phyloP scores from a whole-genome alignment of 129 eudicot species.

The Artemisia annua region DNA sequence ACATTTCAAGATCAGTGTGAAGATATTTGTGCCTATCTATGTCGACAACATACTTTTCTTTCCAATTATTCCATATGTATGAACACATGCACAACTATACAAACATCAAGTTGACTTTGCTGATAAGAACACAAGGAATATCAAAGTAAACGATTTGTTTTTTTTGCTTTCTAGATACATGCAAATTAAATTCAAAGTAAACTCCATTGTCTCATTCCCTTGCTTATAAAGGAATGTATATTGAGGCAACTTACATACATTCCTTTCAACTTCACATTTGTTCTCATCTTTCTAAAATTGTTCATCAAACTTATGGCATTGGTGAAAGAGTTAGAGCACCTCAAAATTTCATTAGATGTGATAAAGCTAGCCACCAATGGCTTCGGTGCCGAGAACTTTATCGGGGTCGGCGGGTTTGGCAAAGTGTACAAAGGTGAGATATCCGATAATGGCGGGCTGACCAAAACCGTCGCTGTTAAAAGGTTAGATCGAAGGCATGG shows the following conservation, averaged over 20 bases:
- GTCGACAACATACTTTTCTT: no score
- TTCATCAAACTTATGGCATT: conserved; percentile 10
- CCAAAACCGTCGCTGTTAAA: conserved; percentile 1
- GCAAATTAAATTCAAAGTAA: conserved; percentile 2
- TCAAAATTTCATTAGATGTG: conserved; percentile 16
- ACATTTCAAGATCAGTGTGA: no score
- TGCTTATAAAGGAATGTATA: neutral
- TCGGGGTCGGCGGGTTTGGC: conserved; percentile 28
- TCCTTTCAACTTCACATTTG: neutral
- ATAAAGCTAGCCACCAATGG: conserved; percentile 18
- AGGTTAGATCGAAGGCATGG: conserved; percentile 19
- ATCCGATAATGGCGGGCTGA: neutral
- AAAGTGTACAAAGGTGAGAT: conserved; percentile 21
- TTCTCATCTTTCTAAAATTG: neutral
- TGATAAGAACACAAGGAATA: no score
- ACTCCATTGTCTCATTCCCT: neutral
- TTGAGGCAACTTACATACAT: neutral
- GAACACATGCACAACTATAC: no score
- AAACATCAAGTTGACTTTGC: no score
- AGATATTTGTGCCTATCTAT: no score
- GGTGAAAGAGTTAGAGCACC: conserved; percentile 22
- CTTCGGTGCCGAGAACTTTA: conserved; percentile 9
- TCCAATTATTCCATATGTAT: no score
- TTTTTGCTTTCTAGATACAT: neutral
- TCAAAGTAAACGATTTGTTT: conserved; percentile 18